Base-by-base conservation (phyloP, 805 yeast species). In the Candida insectalens region DNA sequence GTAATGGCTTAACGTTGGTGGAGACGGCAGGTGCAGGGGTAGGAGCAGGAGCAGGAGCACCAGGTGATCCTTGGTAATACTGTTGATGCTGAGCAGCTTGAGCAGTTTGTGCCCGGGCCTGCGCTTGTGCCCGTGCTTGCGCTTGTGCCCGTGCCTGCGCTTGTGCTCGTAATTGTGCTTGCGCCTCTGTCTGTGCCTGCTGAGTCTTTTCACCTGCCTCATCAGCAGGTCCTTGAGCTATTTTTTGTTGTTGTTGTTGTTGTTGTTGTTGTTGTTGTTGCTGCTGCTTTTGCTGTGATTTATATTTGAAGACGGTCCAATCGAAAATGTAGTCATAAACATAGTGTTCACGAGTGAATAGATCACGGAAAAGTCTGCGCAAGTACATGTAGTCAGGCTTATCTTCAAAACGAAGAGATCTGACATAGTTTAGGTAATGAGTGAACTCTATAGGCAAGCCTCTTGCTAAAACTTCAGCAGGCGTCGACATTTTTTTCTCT, bases 301-400 rank as follows among this genome's bases (percentile, higher is more conserved):
- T 81, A 55, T 73, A 79, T 55, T 82, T 83, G 63, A 78, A 82
- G 41, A 87, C 74, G 19, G 96, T 89, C 98, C 98, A 89, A 61
- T 89, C 98, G 60, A 87, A 89, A 16, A 92, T 77, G 59, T 87
- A 89, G 61, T 89, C 97, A 58, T 88, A 89, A 47, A 80, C 77
- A 58, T 85, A 89, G 38, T 84, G 83, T 56, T 89, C 89, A 44
- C 89, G 75, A 43, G 83, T 67, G 55, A 85, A 85, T 48, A 92
- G 67, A 53, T 88, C 96, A 51, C 96, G 76, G 62, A 89, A 82
- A 37, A 89, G 67, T 55, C 84, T 80, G 51, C 96, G 81, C 57
- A 89, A 69, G 55, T 80, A 89, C 30, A 77, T 70, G 58, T 92
- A 89, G 60, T 89, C 97, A 8, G 98, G 98, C 56, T 85, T 85